Evolutionary conservation across 768 basidiomycete genomes (phyloP), one percentile per base, ranked within the genome.

Genomic region (Rhizopogon vinicolor): DNA sequence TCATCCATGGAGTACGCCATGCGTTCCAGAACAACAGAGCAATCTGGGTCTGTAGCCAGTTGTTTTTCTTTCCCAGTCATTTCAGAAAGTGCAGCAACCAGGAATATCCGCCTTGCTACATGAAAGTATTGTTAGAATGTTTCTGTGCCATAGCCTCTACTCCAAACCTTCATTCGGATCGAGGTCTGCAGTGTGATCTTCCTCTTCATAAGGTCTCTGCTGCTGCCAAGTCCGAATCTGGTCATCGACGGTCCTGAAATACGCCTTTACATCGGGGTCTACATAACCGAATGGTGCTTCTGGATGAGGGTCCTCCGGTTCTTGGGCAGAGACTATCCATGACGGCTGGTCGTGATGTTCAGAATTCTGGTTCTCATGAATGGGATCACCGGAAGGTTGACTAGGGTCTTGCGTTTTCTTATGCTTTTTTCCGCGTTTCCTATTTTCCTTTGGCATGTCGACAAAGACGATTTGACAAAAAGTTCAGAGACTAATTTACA

Each of bases 1-100:
- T 98, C 94, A 65, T 97, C 93, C 90, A 98, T 93, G 2, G 93
- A 94, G 65, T 94, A 81, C 9, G 85, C 66, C 80, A 98, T 87
- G 60, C 95, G 79, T 69, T 99, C 97, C 52, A 99, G 69, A 44
- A 98, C 82, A 10, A 88, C 78, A 1, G 95, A 93, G 64, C 93
- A 95, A 57, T 98, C 94, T 5, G 92, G 91, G 69, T 99, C 97
- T 1, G 94, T 94, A 0, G 93, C 86, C 10, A 97, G 82, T 57
- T 89, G 85, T 51, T 87, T 86, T 72, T 98, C 97, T 68, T 96
- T 93, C 5, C 82, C 87, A 22, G 78, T 78, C 82, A 97, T 89
- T 63, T 97, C 92, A 16, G 79, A 77, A 29, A 98, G 73, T 18
- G 93, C 92, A 1, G 93, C 89, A 29, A 87, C 72, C 52, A 96